These are phyloP conservation scores for Mycocentrospora acerina DNA, from an alignment of 2,329 filamentous ascomycete species.

Conservation along the genomic window DNA sequence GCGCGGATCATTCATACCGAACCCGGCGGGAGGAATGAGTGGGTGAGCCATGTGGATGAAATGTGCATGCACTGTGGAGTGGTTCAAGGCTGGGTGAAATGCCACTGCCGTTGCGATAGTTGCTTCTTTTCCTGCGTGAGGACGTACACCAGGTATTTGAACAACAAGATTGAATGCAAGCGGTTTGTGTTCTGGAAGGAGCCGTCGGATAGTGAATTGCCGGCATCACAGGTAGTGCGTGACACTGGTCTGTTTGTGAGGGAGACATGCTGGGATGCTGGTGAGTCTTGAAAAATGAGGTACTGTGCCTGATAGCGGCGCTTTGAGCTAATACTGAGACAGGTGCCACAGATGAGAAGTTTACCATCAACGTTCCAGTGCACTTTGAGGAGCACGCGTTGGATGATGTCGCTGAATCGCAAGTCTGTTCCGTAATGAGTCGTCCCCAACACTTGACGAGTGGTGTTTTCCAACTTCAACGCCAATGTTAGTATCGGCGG, in stretches of 20 bases:
- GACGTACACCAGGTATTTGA: conserved; percentile 36
- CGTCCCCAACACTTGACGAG: background rate
- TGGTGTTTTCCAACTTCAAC: no score
- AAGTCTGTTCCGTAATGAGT: conserved; percentile 1
- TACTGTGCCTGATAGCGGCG: conserved; percentile 6
- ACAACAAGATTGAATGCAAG: conserved; percentile 26
- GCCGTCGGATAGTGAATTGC: background rate
- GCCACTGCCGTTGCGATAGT: conserved; percentile 33
- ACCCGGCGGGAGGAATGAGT: conserved; percentile 27
- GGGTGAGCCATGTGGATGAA: conserved; percentile 22
- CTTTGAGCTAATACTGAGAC: conserved; percentile 8
- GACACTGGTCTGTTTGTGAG: conserved; percentile 24
- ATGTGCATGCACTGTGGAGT: conserved; percentile 42
- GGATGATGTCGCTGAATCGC: background rate
- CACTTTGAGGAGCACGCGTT: conserved; percentile 5
- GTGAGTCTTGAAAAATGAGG: conserved; percentile 15
- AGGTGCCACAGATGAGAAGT: conserved; percentile 6
- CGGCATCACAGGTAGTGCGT: background rate
- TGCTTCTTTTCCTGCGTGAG: conserved; percentile 28
- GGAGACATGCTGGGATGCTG: conserved; percentile 19
- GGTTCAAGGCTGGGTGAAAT: conserved; percentile 27
- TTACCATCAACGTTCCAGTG: conserved; percentile 23
- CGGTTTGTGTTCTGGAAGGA: conserved; percentile 29
- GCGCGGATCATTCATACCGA: conserved; percentile 21
- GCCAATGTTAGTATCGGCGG: background rate